Conservation (phyloP, 2,329 filamentous ascomycete genomes). For the Epichloe coenophiala region DNA sequence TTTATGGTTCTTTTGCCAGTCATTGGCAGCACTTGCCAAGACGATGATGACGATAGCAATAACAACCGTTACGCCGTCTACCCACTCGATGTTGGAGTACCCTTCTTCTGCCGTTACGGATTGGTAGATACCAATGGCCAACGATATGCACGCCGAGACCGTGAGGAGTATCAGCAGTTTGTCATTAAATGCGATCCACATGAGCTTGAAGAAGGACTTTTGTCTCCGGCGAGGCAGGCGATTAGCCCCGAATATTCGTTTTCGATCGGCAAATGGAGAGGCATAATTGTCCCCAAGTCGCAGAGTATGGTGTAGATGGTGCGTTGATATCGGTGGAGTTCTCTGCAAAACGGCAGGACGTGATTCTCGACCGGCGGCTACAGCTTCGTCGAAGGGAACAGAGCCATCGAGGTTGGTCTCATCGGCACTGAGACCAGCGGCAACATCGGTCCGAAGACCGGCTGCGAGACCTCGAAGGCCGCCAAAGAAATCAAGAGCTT, state of each 20-base stretch:
- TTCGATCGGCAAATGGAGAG: slow-evolving; percentile 39
- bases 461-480: slow-evolving; percentile 37
- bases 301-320: slow-evolving; percentile 14
- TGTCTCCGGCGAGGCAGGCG: slow-evolving; percentile 42
- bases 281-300: slow-evolving; percentile 15
- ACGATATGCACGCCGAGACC: slow-evolving; percentile 57
- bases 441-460: slow-evolving; percentile 34
- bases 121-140: slow-evolving; percentile 64
- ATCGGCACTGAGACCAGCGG: slow-evolving; percentile 35
- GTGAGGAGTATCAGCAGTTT: slow-evolving; percentile 64
- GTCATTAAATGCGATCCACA: slow-evolving; percentile 72
- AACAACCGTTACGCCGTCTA: slow-evolving; percentile 69
- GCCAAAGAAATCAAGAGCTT: slow-evolving; percentile 37
- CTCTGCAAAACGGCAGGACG: slow-evolving; percentile 14
- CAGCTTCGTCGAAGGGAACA: slow-evolving; percentile 36
- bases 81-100: slow-evolving; percentile 56
- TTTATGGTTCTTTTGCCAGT: slow-evolving; percentile 71
- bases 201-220: slow-evolving; percentile 53
- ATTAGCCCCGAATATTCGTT: slow-evolving; percentile 57
- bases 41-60: slow-evolving; percentile 66
- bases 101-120: slow-evolving; percentile 41
- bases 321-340: slow-evolving; percentile 9
- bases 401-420: slow-evolving; percentile 31
- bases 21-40: slow-evolving; percentile 62
- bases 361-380: slow-evolving; percentile 21